These are phyloP conservation scores for Ampelocalamus luodianensis DNA, from an alignment of 176 grass and related monocot genomes.

Conservation along the genomic window DNA sequence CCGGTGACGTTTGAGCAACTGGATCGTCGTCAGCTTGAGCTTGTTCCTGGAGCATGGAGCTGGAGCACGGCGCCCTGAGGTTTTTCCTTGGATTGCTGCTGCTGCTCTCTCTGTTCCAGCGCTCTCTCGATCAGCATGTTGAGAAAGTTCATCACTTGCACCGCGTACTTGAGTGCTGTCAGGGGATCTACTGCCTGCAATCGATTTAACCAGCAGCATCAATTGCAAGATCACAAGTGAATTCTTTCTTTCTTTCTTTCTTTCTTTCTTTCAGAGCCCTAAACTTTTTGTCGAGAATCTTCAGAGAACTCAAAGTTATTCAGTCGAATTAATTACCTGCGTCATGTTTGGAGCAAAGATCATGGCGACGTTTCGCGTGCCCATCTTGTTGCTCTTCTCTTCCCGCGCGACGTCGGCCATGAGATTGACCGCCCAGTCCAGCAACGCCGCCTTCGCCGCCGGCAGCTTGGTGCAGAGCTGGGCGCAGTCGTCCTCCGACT, in stretches of 20 bases:
- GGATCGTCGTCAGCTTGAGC: not conserved
- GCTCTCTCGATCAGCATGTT: constrained; percentile 77
- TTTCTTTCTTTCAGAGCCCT: not conserved
- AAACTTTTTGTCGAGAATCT: not conserved
- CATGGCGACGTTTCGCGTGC: constrained; percentile 84
- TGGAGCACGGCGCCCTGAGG: not conserved
- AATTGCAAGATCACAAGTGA: not conserved
- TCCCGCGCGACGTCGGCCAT: constrained; percentile 87
- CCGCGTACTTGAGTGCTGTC: constrained; percentile 81
- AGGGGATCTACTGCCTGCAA: constrained; percentile 69
- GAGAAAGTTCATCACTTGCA: constrained; percentile 93
- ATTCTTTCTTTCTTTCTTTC: not conserved
- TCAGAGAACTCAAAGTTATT: too few relatives aligned
- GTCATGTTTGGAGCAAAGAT: constrained; percentile 98
- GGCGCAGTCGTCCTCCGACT: constrained; percentile 58
- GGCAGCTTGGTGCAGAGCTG: constrained; percentile 47
- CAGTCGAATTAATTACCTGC: constrained; percentile 44
- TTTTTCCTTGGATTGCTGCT: not conserved
- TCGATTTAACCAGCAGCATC: not conserved
- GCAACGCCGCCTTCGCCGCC: constrained; percentile 61
- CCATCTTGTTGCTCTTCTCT: constrained; percentile 79
- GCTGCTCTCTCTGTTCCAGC: constrained; percentile 44
- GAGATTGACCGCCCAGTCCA: constrained; percentile 87
- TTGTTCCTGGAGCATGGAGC: not conserved
- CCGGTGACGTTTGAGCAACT: not conserved